Conservation (phyloP, 345 rosid genomes). For the Boechera divaricarpa region DNA sequence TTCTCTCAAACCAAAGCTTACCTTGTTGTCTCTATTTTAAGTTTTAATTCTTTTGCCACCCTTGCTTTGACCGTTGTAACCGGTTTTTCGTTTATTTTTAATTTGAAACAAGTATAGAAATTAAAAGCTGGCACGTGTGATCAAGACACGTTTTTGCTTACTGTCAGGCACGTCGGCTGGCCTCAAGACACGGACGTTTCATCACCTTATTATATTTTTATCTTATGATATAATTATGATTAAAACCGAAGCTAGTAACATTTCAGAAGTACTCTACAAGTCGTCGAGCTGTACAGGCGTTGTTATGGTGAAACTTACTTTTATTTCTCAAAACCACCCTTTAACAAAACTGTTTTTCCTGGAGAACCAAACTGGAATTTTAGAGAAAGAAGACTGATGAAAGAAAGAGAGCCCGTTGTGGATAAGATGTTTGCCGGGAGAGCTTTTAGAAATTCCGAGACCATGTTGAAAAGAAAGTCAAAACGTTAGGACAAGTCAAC, state of each 20-base stretch:
- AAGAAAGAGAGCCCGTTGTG: too few relatives aligned
- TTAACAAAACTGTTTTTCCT: too few relatives aligned
- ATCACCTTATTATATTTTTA: not conserved
- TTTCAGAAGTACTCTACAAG: not conserved
- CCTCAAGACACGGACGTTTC: slow-evolving; percentile 8
- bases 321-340: too few relatives aligned
- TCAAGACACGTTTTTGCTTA: slow-evolving; percentile 32
- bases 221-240: not conserved
- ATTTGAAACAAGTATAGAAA: slow-evolving; percentile 29
- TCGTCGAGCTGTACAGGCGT: not conserved
- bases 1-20: slow-evolving; percentile 22
- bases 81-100: slow-evolving; percentile 34
- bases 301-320: too few relatives aligned
- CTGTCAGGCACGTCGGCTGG: slow-evolving; percentile 38
- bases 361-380: too few relatives aligned
- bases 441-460: too few relatives aligned
- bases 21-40: slow-evolving; percentile 35
- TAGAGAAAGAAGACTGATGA: too few relatives aligned
- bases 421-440: too few relatives aligned
- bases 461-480: too few relatives aligned
- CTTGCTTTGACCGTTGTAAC: slow-evolving; percentile 39
- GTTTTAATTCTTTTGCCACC: slow-evolving; percentile 32
- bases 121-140: slow-evolving; percentile 32
- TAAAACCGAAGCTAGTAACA: slow-evolving; percentile 13
- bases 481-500: too few relatives aligned